A percentile compares a stretch with the other conserved stretches of the same genome.
phyloP scores from a whole-genome alignment of 441 rosid genomes.

The Pelargonium fulgidum region DNA sequence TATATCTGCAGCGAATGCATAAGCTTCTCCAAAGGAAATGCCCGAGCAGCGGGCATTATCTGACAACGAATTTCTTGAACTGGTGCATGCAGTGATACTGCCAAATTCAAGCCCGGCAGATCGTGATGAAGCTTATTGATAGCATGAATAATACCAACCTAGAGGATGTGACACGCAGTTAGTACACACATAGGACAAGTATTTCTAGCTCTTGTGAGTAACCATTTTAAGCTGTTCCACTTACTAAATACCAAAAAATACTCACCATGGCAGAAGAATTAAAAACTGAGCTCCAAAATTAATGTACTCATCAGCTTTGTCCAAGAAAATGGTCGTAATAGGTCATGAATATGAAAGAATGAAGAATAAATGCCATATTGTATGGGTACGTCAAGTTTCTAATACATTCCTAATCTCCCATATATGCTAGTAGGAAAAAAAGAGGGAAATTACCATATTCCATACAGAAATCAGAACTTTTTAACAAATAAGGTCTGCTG shows the following conservation, averaged over 20 bases:
- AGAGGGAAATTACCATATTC: no score
- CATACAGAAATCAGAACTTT: no score
- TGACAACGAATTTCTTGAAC: conserved; percentile 90
- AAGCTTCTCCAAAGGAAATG: conserved; percentile 94
- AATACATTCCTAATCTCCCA: not conserved
- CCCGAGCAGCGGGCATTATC: conserved; percentile 97
- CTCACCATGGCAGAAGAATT: no score
- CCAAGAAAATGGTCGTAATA: not conserved
- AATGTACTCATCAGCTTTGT: no score
- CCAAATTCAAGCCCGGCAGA: conserved; percentile 88
- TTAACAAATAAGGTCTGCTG: no score
- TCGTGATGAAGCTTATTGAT: conserved; percentile 84
- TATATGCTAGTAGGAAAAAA: no score
- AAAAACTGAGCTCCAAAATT: no score
- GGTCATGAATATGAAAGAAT: not conserved
- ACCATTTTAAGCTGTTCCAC: no score
- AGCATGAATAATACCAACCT: conserved; percentile 92
- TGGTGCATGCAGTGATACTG: conserved; percentile 92
- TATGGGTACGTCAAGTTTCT: not conserved
- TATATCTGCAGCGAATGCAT: conserved; percentile 64
- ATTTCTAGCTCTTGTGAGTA: conserved; percentile 1
- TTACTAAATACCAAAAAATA: no score
- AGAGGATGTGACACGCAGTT: conserved; percentile 22
- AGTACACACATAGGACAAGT: conserved; percentile 22
- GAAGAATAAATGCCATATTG: not conserved